Conservation (phyloP, 352 stramenopile species). For the Phytophthora aleatoria region DNA sequence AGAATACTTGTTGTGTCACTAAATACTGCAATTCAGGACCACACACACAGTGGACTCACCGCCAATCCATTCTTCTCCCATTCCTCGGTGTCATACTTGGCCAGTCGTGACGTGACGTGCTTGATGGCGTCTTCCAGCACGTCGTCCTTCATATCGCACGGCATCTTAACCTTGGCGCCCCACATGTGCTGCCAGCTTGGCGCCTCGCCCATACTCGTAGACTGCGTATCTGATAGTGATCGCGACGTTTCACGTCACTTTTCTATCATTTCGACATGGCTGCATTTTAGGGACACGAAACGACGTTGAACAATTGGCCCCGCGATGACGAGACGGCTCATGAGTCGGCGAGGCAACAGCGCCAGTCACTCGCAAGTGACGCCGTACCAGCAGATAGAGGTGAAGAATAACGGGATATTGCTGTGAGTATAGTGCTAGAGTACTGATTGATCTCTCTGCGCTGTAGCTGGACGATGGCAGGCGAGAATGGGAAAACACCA, state of each 20-base stretch:
- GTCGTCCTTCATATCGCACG: constrained; percentile 89
- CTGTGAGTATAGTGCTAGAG: neutral
- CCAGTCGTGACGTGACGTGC: constrained; percentile 59
- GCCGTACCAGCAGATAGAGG: constrained; percentile 37
- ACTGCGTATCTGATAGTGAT: neutral
- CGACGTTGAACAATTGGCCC: constrained; percentile 11
- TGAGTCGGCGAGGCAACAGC: constrained; percentile 24
- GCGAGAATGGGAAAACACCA: constrained; percentile 58
- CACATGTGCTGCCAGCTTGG: constrained; percentile 90
- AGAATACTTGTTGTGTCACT: neutral
- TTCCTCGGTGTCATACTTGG: constrained; percentile 80
- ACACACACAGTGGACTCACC: constrained; percentile 31
- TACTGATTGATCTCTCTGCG: constrained; percentile 1
- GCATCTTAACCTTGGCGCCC: constrained; percentile 87
- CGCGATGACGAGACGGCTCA: constrained; percentile 23
- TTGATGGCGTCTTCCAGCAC: constrained; percentile 89
- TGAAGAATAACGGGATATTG: neutral
- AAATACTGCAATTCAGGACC: neutral
- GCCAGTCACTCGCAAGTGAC: constrained; percentile 27
- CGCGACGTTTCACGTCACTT: constrained; percentile 25
- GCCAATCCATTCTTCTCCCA: constrained; percentile 82
- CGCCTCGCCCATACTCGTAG: constrained; percentile 60
- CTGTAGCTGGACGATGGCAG: constrained; percentile 57
- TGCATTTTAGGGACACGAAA: constrained; percentile 18
- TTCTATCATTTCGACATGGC: constrained; percentile 17